Base-by-base conservation (phyloP, 768 basidiomycete species). In the Lentinula boryana region DNA sequence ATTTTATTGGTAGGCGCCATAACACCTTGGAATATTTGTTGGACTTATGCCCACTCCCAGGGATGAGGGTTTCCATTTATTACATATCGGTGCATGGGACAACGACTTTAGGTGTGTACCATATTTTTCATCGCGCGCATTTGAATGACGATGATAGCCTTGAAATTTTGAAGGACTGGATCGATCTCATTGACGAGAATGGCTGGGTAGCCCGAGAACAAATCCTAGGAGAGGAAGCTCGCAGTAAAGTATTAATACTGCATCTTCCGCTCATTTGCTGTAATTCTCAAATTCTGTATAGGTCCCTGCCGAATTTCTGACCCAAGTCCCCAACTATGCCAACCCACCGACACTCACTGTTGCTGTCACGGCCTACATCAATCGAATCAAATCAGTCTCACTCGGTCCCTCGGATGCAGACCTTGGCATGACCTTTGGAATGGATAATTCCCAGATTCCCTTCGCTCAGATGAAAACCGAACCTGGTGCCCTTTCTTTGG, bases 161-260 rank as follows among this genome's bases (percentile, higher is more conserved):
- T 33, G 90, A 94, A 69, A 97, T 98, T 61, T 76, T 98, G 41
- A 87, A 86, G 68, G 84, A 86, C 63, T 98, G 95, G 95, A 85
- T 97, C 54, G 76, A 86, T 63, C 81, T 98, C 50, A 92, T 97
- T 59, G 94, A 98, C 69, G 89, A 91, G 38, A 84, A 97, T 65
- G 95, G 95, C 1, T 98, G 95, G 95, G 91, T 98, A 46, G 96
- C 86, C 1, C 82, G 95, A 27, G 95, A 98, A 73, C 95, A 98
- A 72, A 98, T 98, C 61, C 82, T 98, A 0, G 95, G 95, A 3
- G 95, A 95, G 65, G 95, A 98, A 75, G 95, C 95, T 16, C 85
- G 96, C 54, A 97, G 95, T 79, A 93, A 91, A 75, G 92, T 89
- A 53, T 40, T 73, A 64, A 16, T 32, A 23, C 18, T 16, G 35